Percentiles rank a stretch among this genome's conserved stretches.
Evolutionary conservation across 331 rosid species (phyloP).

Genomic region (Rhamnella rubrinervis): DNA sequence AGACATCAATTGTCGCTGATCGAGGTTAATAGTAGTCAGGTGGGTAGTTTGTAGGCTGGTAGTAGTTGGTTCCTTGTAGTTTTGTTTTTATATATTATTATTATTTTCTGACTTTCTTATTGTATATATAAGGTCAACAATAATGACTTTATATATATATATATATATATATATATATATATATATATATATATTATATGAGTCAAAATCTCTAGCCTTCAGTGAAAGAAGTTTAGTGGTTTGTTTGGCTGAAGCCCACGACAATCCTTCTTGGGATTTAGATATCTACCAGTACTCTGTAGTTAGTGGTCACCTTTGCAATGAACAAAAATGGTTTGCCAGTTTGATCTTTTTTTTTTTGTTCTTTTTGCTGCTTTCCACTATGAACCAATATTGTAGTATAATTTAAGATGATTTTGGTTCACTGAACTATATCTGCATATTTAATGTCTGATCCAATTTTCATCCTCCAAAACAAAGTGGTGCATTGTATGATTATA

Average conservation of each 20-base stretch:
- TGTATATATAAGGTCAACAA: slow-evolving; percentile 17
- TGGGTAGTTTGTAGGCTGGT: slow-evolving; percentile 31
- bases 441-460: neutral
- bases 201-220: neutral
- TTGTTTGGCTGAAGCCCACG: neutral
- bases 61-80: slow-evolving; percentile 22
- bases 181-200: neutral
- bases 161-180: neutral
- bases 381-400: no score
- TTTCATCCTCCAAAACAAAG: no score
- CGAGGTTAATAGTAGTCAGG: slow-evolving; percentile 23
- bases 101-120: neutral
- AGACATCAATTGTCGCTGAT: slow-evolving; percentile 15
- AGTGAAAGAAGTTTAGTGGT: neutral
- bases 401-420: neutral
- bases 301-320: no score
- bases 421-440: neutral
- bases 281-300: neutral
- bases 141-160: neutral
- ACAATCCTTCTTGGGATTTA: neutral
- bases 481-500: no score
- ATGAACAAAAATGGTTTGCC: no score
- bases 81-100: neutral
- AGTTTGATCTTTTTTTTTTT: no score
- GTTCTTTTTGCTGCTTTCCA: no score